Base-by-base conservation (phyloP, 2,329 filamentous ascomycete genomes). In the Fonsecaea erecta region DNA sequence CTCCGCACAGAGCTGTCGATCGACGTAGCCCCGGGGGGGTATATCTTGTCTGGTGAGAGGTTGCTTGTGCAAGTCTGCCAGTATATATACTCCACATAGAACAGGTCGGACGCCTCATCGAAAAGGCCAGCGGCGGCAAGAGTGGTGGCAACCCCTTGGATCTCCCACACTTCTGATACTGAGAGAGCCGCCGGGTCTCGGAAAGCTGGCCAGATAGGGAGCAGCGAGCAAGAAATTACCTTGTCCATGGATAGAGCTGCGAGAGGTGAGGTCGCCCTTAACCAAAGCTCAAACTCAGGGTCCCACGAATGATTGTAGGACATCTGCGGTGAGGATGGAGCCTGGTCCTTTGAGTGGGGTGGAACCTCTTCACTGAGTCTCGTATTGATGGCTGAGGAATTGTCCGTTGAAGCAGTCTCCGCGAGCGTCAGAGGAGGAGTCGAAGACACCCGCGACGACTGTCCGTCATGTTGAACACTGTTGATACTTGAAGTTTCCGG, bases 371-470 rank as follows among this genome's bases (percentile, higher is more conserved):
- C 52, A 30, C 52, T 18, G 30, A 54, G 30, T 12, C n/a, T 54
- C n/a, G 16, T 16, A 5, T 30, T 35, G 28, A n/a, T 54, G 2
- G 35, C n/a, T n/a, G 26, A 54, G 1, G 52, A 16, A 54, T 34
- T 28, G 30, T 54, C 52, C 26, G 52, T 54, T 34, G 52, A 54
- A n/a, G 52, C 26, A 54, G 52, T 54, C 30, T 54, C 52, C 52
- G 52, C n/a, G 28, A 18, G 52, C 16, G 52, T 54, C 12, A 54
- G 30, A 54, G 28, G 52, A 32, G 52, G 52, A 54, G 52, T 18
- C 26, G 52, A 34, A 16, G 52, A 54, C 28, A 34, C 5, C 52
- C 35, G 52, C 52, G 52, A 54, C 9, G 52, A 54, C 21, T 21
- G 52, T 28, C 52, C 35, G 16, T 54, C 30, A 34, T 16, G 11